A percentile compares a stretch with the other conserved stretches of the same genome.
These are phyloP conservation scores for Mortierella sp. DNA, from an alignment of 371 early-diverging fungal species.

Conservation along the genomic window DNA sequence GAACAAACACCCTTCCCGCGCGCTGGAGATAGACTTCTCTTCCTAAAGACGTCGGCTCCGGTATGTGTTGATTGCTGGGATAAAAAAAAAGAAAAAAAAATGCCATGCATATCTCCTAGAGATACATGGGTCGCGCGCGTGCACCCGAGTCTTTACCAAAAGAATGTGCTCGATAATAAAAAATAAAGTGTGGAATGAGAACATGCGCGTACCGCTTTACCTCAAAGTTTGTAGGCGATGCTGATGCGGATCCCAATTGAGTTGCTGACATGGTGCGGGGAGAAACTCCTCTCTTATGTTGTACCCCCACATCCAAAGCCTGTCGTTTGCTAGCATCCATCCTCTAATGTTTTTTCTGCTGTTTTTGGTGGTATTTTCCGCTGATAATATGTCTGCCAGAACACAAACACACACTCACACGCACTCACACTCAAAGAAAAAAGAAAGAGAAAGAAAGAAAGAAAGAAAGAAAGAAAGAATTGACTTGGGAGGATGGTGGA, in stretches of 20 bases:
- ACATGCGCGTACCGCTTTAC: not conserved
- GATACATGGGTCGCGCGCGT: no score
- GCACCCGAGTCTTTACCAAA: not conserved
- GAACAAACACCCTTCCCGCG: not conserved
- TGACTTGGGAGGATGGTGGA: not conserved
- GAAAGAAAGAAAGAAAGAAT: not conserved
- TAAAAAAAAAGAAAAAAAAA: no score
- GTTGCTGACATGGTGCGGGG: not conserved
- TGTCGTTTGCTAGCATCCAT: slow-evolving; percentile 12
- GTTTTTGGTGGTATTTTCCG: not conserved
- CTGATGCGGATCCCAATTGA: not conserved
- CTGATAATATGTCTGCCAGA: not conserved
- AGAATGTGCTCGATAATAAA: not conserved
- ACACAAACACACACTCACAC: no score
- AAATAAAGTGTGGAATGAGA: not conserved
- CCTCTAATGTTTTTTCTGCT: not conserved
- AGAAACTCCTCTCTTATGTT: not conserved
- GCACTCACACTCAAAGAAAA: no score
- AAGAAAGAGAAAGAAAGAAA: no score
- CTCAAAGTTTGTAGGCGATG: not conserved
- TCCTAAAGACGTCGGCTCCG: no score
- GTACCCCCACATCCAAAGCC: slow-evolving; percentile 4
- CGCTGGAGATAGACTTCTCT: not conserved
- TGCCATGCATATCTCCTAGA: no score
- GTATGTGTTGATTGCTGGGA: no score